Evolutionary conservation across 176 grass and related monocot genomes (phyloP).

Genomic region (Hordeum marinum): DNA sequence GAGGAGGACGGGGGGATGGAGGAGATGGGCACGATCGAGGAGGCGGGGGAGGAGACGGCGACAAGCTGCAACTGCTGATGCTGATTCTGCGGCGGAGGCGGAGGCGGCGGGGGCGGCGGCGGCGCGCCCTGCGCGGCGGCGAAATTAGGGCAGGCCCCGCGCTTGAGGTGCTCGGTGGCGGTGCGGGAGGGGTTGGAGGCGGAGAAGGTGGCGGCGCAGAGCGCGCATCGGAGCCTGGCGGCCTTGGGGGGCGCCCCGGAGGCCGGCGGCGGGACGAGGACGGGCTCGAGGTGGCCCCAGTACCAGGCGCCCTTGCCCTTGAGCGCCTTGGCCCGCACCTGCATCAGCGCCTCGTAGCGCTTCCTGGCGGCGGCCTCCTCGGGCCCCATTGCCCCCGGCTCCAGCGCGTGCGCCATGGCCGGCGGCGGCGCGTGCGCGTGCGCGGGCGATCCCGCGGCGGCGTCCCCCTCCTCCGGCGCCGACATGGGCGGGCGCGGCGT

Average conservation of each 20-base stretch:
- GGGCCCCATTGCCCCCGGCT: not conserved
- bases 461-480: constrained; percentile 1
- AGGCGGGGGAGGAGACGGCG: not conserved
- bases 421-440: too few relatives aligned
- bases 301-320: constrained; percentile 85
- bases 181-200: constrained; percentile 66
- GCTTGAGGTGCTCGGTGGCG: constrained; percentile 83
- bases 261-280: constrained; percentile 36
- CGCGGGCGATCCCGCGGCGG: not conserved
- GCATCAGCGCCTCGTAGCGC: constrained; percentile 51
- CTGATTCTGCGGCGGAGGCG: not conserved
- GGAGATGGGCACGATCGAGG: constrained; percentile 4
- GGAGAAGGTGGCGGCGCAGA: constrained; percentile 12
- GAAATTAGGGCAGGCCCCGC: constrained; percentile 73
- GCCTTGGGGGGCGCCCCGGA: constrained; percentile 47
- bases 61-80: not conserved
- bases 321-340: constrained; percentile 66
- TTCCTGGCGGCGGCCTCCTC: constrained; percentile 42
- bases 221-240: constrained; percentile 23
- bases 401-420: not conserved
- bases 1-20: not conserved
- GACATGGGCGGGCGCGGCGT: constrained; percentile 12
- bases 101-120: not conserved
- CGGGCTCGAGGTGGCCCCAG: constrained; percentile 79
- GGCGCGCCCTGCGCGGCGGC: not conserved